Evolutionary conservation across 805 yeast genomes (phyloP).

Genomic region (Sungouiella blattae): DNA sequence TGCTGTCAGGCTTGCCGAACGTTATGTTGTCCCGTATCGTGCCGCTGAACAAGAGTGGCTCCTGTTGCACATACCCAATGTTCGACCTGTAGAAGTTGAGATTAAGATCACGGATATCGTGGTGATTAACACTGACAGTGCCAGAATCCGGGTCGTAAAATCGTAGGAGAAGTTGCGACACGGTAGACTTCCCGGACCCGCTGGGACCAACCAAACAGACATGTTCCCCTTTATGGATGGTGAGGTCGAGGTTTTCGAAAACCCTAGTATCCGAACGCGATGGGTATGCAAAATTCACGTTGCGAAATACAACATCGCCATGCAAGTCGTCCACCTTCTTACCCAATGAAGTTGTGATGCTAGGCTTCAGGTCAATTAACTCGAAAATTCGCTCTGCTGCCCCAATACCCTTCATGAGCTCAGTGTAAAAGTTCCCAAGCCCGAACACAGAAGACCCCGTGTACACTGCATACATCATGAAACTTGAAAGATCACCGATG

Average conservation of each 20-base stretch:
- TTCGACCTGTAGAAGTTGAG: conserved; percentile 69
- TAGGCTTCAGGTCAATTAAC: conserved; percentile 71
- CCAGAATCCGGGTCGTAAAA: conserved; percentile 81
- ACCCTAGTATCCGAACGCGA: conserved; percentile 72
- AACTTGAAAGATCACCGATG: conserved; percentile 86
- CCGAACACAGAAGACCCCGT: conserved; percentile 94
- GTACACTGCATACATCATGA: conserved; percentile 92
- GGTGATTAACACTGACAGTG: conserved; percentile 57
- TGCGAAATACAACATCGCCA: conserved; percentile 58
- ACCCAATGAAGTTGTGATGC: conserved; percentile 67
- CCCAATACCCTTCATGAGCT: conserved; percentile 95
- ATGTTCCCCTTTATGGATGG: conserved; percentile 75
- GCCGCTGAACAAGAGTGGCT: conserved; percentile 85
- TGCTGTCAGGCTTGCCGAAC: conserved; percentile 63
- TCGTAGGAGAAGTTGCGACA: conserved; percentile 72
- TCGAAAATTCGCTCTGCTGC: conserved; percentile 93
- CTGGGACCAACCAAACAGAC: conserved; percentile 96
- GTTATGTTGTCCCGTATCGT: conserved; percentile 77
- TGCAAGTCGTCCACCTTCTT: conserved; percentile 36
- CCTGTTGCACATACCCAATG: conserved; percentile 91
- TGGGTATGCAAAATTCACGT: conserved; percentile 76
- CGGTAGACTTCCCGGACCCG: conserved; percentile 93
- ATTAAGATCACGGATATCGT: conserved; percentile 60
- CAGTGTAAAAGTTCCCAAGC: conserved; percentile 85
- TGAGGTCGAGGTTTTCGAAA: conserved; percentile 57